phyloP scores from a whole-genome alignment of 2,329 filamentous ascomycete species.

The Aphanocladium album region DNA sequence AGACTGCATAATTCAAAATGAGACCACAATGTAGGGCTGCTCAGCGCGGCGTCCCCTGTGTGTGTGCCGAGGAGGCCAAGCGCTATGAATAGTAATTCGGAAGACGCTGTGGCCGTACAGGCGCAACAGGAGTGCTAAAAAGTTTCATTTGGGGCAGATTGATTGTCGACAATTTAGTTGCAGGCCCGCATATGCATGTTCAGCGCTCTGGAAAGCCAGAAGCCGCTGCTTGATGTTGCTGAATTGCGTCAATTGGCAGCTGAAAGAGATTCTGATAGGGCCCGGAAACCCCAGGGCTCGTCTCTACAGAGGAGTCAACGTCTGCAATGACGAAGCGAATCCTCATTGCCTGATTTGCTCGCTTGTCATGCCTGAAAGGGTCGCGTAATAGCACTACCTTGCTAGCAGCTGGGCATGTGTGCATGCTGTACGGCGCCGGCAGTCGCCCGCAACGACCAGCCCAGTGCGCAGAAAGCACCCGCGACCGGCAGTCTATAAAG shows the following conservation, averaged over 20 bases:
- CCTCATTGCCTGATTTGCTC: not conserved
- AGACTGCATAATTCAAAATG: conserved; percentile 7
- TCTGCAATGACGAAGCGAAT: not conserved
- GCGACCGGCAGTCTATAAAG: not conserved
- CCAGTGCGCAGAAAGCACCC: not conserved
- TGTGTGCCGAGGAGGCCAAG: conserved; percentile 4
- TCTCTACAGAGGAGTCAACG: not conserved
- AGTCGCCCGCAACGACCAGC: not conserved
- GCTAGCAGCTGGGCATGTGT: conserved; percentile 4
- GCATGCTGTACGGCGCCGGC: not conserved
- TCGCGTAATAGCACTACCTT: not conserved
- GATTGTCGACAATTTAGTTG: conserved; percentile 4
- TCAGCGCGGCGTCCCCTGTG: not conserved
- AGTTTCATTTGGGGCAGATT: not conserved
- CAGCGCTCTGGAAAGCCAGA: not conserved
- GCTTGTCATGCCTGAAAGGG: conserved; percentile 2
- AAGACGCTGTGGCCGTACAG: not conserved
- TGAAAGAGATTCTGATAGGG: not conserved
- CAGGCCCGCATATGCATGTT: conserved; percentile 6
- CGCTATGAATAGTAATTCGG: not conserved
- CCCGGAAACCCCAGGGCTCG: not conserved
- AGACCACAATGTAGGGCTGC: not conserved
- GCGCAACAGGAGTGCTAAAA: not conserved
- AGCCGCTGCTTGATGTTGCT: not conserved
- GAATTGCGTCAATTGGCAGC: not conserved